These are phyloP conservation scores for Kazachstania sp. DNA, from an alignment of 1,139 yeast species.

Conservation along the genomic window DNA sequence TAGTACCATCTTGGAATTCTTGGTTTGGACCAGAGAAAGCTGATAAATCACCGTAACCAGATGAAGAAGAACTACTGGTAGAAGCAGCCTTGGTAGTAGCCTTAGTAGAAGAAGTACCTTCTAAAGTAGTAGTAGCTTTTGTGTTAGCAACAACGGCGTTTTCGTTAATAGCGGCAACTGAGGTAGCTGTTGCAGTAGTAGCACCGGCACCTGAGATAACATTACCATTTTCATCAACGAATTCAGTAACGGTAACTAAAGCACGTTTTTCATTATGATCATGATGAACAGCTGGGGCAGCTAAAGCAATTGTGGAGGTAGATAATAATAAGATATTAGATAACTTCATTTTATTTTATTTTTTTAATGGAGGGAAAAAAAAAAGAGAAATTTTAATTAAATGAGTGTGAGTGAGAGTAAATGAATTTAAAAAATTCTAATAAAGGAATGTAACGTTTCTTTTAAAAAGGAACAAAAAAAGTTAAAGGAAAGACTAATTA, in stretches of 20 bases:
- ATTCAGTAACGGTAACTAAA: conserved; percentile 46
- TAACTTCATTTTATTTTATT: conserved; percentile 13
- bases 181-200: conserved; percentile 21
- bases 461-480: background rate
- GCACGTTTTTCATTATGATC: conserved; percentile 47
- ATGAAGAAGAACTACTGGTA: conserved; percentile 32
- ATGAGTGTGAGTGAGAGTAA: background rate
- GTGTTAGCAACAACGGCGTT: conserved; percentile 9
- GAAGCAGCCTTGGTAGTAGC: conserved; percentile 14
- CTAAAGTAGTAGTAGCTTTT: conserved; percentile 12
- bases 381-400: conserved; percentile 2
- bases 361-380: background rate
- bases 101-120: conserved; percentile 20
- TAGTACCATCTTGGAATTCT: conserved; percentile 54
- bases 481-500: conserved; percentile 6
- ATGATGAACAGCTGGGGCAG: conserved; percentile 35
- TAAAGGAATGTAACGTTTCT: background rate
- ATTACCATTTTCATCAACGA: conserved; percentile 33
- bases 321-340: conserved; percentile 17
- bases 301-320: conserved; percentile 16
- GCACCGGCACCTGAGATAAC: conserved; percentile 15
- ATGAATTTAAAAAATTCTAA: background rate
- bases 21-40: conserved; percentile 45
- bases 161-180: conserved; percentile 14
- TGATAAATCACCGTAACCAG: conserved; percentile 45